Evolutionary conservation across 495 filamentous ascomycete genomes (phyloP).

Genomic region (Xylaria castorea): DNA sequence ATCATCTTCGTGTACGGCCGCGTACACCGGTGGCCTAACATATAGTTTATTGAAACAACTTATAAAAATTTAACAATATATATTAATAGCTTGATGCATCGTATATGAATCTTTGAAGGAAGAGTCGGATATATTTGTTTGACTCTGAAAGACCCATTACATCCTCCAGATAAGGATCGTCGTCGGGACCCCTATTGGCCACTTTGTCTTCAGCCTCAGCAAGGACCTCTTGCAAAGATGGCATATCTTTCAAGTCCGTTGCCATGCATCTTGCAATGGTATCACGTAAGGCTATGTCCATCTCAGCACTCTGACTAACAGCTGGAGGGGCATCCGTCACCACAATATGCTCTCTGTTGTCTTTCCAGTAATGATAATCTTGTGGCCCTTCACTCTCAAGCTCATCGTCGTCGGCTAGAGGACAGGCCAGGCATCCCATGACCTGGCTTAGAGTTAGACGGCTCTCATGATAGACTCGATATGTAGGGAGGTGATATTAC

Average conservation of each 20-base stretch:
- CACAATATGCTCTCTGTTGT: not conserved
- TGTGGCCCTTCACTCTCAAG: not conserved
- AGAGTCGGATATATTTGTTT: not conserved
- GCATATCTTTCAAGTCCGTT: not conserved
- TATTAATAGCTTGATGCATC: too few species aligned
- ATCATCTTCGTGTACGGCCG: too few species aligned
- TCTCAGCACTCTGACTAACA: not conserved
- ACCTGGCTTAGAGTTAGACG: not conserved
- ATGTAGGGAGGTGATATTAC: not conserved
- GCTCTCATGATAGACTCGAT: not conserved
- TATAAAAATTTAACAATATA: too few species aligned
- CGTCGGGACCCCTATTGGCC: not conserved
- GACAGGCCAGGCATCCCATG: not conserved
- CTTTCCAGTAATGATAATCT: not conserved
- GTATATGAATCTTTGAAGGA: not conserved
- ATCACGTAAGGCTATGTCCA: slow-evolving; percentile 5
- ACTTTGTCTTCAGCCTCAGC: slow-evolving; percentile 6
- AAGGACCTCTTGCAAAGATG: slow-evolving; percentile 9
- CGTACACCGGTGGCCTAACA: too few species aligned
- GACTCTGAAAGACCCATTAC: not conserved
- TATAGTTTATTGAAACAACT: too few species aligned
- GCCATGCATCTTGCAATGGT: slow-evolving; percentile 7
- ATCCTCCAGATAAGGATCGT: not conserved
- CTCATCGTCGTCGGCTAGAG: not conserved
- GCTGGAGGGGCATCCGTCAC: not conserved